Conservation (phyloP, 441 rosid genomes). For the Croton laevigatus region DNA sequence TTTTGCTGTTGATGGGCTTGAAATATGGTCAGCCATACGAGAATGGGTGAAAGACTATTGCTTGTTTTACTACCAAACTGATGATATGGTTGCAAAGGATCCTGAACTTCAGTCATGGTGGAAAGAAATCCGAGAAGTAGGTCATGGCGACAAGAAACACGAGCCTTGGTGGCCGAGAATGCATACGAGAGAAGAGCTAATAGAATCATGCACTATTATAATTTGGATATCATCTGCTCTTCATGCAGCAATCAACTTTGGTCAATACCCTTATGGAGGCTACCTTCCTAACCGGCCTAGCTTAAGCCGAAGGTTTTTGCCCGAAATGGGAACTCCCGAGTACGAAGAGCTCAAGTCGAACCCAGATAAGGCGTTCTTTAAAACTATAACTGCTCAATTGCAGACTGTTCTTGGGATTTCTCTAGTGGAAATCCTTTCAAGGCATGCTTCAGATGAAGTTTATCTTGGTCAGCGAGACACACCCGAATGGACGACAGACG, state of each 20-base stretch:
- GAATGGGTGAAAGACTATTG: constrained; percentile 63
- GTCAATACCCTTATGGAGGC: constrained; percentile 68
- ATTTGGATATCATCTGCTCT: constrained; percentile 74
- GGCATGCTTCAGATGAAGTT: constrained; percentile 58
- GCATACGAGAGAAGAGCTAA: constrained; percentile 47
- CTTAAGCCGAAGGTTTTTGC: constrained; percentile 57
- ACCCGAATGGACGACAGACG: constrained; percentile 56
- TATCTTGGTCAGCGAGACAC: constrained; percentile 60
- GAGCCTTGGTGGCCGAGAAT: constrained; percentile 75
- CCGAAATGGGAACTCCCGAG: constrained; percentile 48
- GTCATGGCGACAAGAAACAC: constrained; percentile 69
- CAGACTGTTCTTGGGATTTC: constrained; percentile 56
- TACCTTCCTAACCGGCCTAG: constrained; percentile 71
- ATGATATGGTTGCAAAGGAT: constrained; percentile 48
- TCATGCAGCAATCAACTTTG: constrained; percentile 55
- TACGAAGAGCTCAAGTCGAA: constrained; percentile 45
- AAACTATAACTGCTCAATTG: constrained; percentile 51
- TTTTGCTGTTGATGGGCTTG: constrained; percentile 69
- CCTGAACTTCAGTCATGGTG: constrained; percentile 70
- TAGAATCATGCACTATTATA: constrained; percentile 56
- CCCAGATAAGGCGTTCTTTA: constrained; percentile 49
- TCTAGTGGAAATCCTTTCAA: constrained; percentile 55
- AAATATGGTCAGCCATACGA: constrained; percentile 66
- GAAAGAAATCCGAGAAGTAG: constrained; percentile 65
- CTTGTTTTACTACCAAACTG: constrained; percentile 45